phyloP scores from a whole-genome alignment of 2,329 filamentous ascomycete species.

The Trichoderma koningiopsis region DNA sequence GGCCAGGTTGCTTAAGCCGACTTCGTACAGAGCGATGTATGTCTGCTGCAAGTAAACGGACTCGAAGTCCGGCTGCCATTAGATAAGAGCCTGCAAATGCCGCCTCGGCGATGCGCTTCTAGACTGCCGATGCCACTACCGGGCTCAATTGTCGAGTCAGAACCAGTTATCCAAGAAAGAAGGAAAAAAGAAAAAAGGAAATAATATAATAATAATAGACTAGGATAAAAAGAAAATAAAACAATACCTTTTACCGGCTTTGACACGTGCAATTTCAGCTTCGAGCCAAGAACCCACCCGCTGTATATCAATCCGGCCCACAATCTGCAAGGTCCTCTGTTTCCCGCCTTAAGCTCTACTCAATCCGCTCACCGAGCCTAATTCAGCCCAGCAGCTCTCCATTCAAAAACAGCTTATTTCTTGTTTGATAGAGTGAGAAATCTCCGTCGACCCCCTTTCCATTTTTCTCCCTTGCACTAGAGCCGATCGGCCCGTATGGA shows the following conservation, averaged over 20 bases:
- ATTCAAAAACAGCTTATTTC: not conserved
- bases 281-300: not conserved
- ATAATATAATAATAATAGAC: not conserved
- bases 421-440: not conserved
- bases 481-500: conserved; percentile 11
- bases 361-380: conserved; percentile 20
- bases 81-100: not conserved
- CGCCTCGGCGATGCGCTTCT: not conserved
- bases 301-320: not conserved
- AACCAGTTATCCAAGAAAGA: not conserved
- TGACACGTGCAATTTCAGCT: not conserved
- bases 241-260: not conserved
- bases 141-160: not conserved
- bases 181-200: no score
- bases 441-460: not conserved
- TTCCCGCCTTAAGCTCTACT: conserved; percentile 3
- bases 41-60: not conserved
- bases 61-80: not conserved
- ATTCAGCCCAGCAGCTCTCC: not conserved
- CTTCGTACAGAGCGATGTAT: not conserved
- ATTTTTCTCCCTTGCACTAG: not conserved
- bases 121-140: not conserved
- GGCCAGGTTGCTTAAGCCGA: not conserved
- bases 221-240: not conserved
- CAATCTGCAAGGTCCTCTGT: conserved; percentile 19